phyloP scores from a whole-genome alignment of 2,329 filamentous ascomycete genomes.

The Trichoderma afroharzianum region DNA sequence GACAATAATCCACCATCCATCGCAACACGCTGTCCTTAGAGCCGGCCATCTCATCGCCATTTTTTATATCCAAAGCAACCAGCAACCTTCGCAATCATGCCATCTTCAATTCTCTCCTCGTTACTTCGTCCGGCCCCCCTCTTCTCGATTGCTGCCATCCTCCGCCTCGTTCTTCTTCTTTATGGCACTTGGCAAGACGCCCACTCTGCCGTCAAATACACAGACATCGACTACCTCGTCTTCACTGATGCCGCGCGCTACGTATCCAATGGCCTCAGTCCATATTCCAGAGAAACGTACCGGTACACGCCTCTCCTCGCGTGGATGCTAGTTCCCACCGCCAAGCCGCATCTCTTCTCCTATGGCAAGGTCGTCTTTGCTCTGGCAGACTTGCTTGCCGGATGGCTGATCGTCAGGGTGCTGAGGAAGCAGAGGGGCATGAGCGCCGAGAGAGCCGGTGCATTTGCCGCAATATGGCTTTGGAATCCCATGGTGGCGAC shows the following conservation, averaged over 20 bases:
- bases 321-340: conserved; percentile 83
- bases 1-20: not conserved
- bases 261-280: conserved; percentile 62
- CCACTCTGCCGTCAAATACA: conserved; percentile 91
- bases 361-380: conserved; percentile 89
- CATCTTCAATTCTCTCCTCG: conserved; percentile 18
- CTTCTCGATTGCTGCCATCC: conserved; percentile 54
- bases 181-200: conserved; percentile 94
- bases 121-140: conserved; percentile 43
- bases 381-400: conserved; percentile 75
- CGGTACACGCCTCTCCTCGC: conserved; percentile 93
- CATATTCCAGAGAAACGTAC: conserved; percentile 90
- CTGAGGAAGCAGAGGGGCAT: conserved; percentile 41
- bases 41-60: not conserved
- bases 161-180: conserved; percentile 71
- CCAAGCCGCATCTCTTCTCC: conserved; percentile 61
- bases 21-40: conserved; percentile 16
- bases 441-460: conserved; percentile 55
- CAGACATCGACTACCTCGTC: conserved; percentile 97
- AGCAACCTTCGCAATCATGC: conserved; percentile 18
- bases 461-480: conserved; percentile 84
- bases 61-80: not conserved
- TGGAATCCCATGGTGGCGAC: conserved; percentile 98
- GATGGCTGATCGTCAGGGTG: conserved; percentile 62
- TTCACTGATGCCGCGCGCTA: conserved; percentile 93